Evolutionary conservation across 2,329 filamentous ascomycete genomes (phyloP), one percentile per base, ranked within the genome.

Genomic region (Ophiognomonia clavigignenti-juglandacearum): DNA sequence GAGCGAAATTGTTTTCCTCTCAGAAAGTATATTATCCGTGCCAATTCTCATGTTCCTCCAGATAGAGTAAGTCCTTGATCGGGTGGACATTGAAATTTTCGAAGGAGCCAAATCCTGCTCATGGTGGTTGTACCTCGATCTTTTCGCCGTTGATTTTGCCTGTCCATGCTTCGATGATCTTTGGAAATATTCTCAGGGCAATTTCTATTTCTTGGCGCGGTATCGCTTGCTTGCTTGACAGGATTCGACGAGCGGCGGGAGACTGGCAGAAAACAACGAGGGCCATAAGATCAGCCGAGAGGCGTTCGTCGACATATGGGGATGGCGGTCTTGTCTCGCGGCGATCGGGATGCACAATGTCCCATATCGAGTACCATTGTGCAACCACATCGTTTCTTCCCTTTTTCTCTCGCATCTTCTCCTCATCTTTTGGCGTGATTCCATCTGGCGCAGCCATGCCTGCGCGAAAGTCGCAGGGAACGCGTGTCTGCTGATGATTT

Each of bases 361-460:
- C 52, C 53, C 50, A 57, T 10, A 57, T 52, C 8, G 20, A 34
- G 35, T 51, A 52, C 54, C 57, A 58, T 36, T 57, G 53, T 19
- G 51, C 38, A 37, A 53, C 37, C 14, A 16, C 26, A 9, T 49
- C 42, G 13, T 45, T 47, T 10, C 27, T 45, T 16, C 38, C 45
- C 1, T 48, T 44, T 23, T 46, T 47, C 16, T 23, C 48, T 4
- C 20, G 18, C 13, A 49, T 27, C n/a, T 6, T 26, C 8, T 35
- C 22, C 4, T n/a, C 36, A 31, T 57, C 46, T 3, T 8, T 19
- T 11, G 42, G 14, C 1, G 44, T 54, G 13, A 59, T 44, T 14
- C 56, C 56, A 8, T 53, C 50, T 5, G 45, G 38, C 1, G 5
- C 4, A 11, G 18, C 20, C 4, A 9, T 14, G 5, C 41, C 31